Base-by-base conservation (phyloP, 495 filamentous ascomycete genomes). In the Trichoderma virens region DNA sequence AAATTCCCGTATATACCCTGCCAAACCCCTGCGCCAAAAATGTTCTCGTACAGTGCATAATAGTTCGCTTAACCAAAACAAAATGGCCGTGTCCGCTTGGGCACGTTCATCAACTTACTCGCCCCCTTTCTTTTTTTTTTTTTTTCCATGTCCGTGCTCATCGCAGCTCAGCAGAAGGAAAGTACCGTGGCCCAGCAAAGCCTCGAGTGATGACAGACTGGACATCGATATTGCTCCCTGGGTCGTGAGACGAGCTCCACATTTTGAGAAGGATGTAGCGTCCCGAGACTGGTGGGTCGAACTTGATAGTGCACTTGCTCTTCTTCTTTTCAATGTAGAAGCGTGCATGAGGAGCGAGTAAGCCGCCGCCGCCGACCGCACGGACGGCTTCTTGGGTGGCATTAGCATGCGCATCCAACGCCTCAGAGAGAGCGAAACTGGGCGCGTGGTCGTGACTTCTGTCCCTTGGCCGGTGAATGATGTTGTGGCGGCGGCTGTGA, bases 241-340 rank as follows among this genome's bases (percentile, higher is more conserved):
- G 71, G 47, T 79, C 77, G 23, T 80, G 80, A 54, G 79, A 78
- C 8, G 91, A 88, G 72, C 83, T 91, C 90, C 90, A 97, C 68
- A 95, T 82, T 78, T 95, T 95, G 66, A 97, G 78, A 45, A 96
- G 70, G 63, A 97, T 87, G 71, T 85, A 93, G 43, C 88, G 81
- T 14, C 88, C 92, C 35, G 86, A 95, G 76, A 94, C 85, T 34
- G 91, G 88, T 51, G 93, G 92, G 68, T 96, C 89, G 72, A 98
- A 98, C 67, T 84, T 87, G 66, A 98, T 86, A 67, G 86, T 92
- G 71, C 91, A 90, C 75, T 87, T 92, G 76, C 85, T 91, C 76
- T 91, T 91, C 66, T 87, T 79, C 69, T 82, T 84, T 69, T 87
- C 84, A 64, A 94, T 95, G 71, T 88, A 89, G 76, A 95, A 96